These are phyloP conservation scores for Microsporum ferrugineum DNA, from an alignment of 2,329 filamentous ascomycete genomes.

Conservation along the genomic window DNA sequence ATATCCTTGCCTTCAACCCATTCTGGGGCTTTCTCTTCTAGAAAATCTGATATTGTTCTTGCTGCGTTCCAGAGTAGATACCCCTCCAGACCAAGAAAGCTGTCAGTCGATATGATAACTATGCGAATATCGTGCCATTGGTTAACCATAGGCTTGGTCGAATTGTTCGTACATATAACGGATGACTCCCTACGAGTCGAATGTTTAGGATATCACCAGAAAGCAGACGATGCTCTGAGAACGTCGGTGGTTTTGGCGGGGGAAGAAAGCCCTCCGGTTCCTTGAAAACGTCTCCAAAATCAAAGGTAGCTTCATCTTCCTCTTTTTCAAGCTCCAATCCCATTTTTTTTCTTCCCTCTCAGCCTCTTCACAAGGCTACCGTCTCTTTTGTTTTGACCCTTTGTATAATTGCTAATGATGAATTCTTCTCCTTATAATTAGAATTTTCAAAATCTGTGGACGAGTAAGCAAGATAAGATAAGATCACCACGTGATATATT, in stretches of 20 bases:
- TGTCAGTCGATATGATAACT: slow-evolving; percentile 15
- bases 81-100: slow-evolving; percentile 39
- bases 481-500: not conserved
- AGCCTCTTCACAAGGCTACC: not conserved
- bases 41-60: slow-evolving; percentile 63
- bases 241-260: slow-evolving; percentile 63
- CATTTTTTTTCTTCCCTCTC: not conserved
- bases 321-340: slow-evolving; percentile 12
- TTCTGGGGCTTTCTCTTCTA: slow-evolving; percentile 53
- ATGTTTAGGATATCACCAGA: slow-evolving; percentile 56
- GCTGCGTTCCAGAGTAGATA: slow-evolving; percentile 88
- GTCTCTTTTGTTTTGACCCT: not conserved
- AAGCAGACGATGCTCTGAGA: slow-evolving; percentile 57
- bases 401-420: not conserved
- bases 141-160: not conserved
- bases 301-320: slow-evolving; percentile 21
- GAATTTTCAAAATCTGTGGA: not conserved
- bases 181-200: slow-evolving; percentile 74
- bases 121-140: not conserved
- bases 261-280: slow-evolving; percentile 74
- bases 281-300: slow-evolving; percentile 52
- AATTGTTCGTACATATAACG: slow-evolving; percentile 55
- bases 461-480: not conserved
- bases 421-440: not conserved
- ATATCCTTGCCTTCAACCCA: slow-evolving; percentile 59